Conservation (phyloP, 768 basidiomycete genomes). For the Strobilomyces confusus region DNA sequence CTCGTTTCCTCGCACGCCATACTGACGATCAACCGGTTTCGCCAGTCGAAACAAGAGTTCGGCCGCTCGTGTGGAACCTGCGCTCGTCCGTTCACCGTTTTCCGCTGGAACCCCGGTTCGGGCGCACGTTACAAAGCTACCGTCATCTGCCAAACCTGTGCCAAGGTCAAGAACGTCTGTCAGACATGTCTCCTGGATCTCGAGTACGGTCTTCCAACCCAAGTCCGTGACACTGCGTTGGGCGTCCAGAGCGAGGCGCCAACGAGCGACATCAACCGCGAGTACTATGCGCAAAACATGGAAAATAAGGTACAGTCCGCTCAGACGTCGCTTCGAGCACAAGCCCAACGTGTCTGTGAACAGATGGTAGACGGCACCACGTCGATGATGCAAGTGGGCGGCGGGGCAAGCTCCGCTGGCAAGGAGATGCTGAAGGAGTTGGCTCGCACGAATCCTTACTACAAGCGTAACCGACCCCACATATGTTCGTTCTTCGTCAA, state of each 20-base stretch:
- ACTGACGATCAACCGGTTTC: constrained; percentile 22
- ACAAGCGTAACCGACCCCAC: constrained; percentile 94
- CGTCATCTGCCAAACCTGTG: constrained; percentile 94
- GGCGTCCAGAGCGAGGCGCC: constrained; percentile 84
- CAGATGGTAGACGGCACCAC: constrained; percentile 67
- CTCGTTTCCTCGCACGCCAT: not conserved
- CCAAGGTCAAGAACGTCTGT: constrained; percentile 94
- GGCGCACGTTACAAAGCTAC: constrained; percentile 96
- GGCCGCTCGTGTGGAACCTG: constrained; percentile 97
- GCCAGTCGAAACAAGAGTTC: constrained; percentile 98
- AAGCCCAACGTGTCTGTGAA: constrained; percentile 2
- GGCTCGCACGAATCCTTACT: constrained; percentile 93
- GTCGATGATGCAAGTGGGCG: constrained; percentile 52
- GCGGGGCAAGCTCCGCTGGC: constrained; percentile 70
- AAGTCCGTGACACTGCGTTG: constrained; percentile 94
- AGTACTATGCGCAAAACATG: constrained; percentile 93
- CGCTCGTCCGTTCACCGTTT: constrained; percentile 93
- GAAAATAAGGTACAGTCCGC: constrained; percentile 58
- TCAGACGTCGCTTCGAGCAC: not conserved
- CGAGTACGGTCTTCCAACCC: constrained; percentile 93
- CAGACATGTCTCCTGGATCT: constrained; percentile 97
- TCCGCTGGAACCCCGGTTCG: constrained; percentile 96
- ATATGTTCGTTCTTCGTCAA: constrained; percentile 94
- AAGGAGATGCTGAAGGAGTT: constrained; percentile 97
- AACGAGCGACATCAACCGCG: constrained; percentile 94